Base-by-base conservation (phyloP, 306 rosid genomes). In the Pterocarpus macrocarpus region DNA sequence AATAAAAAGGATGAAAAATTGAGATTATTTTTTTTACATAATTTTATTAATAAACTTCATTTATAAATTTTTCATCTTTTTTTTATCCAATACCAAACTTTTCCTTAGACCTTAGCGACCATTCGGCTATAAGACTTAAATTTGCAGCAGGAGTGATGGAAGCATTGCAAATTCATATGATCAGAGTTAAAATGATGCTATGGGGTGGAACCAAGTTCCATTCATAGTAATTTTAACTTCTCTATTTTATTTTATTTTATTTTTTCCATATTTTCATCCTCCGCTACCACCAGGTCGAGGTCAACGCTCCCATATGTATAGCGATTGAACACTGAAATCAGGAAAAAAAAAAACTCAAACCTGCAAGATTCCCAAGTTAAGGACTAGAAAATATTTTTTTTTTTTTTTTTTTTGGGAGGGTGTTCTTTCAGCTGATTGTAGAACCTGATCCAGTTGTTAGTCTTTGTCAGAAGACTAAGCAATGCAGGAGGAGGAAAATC, bases 401-500 rank as follows among this genome's bases (percentile, higher is more conserved):
- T 43, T 1, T 9, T 9, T 9, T 7, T 8, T 43, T 43, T 8
- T 8, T 43, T 43, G 2, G 11, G 11, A 43, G 47, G 47, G 10
- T 43, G 47, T 43, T 43, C 47, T 43, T 43, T 43, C 47, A 43
- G 47, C 47, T 43, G 47, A 43, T 43, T 43, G 6, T 4, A 2
- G 57, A 50, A 14, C 12, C 57, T 50, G 22, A 4, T 50, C 57
- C 16, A 12, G 57, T 50, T 47, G 8, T 47, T 47, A 58, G 62
- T 22, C 44, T 34, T 34, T 6, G 39, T 68, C 15, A 7, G 8
- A 72, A 7, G 67, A 44, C 33, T 8, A 11, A 77, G 39, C 17
- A 52, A 76, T 91, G 89, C 85, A 73, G 75, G 89, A 87, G 69
- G 87, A 50, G 17, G 17, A 50, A 50, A 50, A 50, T 14, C 57